Conservation (phyloP, 2,329 filamentous ascomycete species). For the Microcera coccophila region DNA sequence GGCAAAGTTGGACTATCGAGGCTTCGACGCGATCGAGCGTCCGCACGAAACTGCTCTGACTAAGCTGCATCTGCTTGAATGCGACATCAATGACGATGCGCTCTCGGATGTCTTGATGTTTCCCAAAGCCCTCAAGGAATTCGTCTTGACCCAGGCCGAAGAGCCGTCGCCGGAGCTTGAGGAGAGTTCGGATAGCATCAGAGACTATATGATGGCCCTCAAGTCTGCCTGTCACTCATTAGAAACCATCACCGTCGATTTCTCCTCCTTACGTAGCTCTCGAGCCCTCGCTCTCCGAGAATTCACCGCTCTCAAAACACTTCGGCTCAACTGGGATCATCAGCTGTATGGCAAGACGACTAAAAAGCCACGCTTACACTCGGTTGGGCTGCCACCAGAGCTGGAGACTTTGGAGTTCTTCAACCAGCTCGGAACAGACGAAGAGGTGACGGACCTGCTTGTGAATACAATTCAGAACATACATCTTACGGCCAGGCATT, state of each 20-base stretch:
- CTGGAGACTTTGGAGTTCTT: too few species aligned
- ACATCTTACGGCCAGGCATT: too few species aligned
- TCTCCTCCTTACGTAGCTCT: constrained; percentile 37
- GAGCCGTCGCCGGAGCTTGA: constrained; percentile 41
- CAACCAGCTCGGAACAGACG: too few species aligned
- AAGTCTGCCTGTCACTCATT: constrained; percentile 39
- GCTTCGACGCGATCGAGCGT: constrained; percentile 46
- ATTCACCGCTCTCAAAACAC: too few species aligned
- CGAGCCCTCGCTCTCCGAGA: too few species aligned
- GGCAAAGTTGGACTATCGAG: constrained; percentile 44
- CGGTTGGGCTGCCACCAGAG: too few species aligned
- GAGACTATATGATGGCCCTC: constrained; percentile 45
- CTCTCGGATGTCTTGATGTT: constrained; percentile 39
- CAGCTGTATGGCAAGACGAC: too few species aligned
- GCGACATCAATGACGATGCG: constrained; percentile 46
- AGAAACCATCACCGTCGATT: constrained; percentile 44
- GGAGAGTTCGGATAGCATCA: constrained; percentile 45
- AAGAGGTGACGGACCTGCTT: too few species aligned
- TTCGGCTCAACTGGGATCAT: too few species aligned
- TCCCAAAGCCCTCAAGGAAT: constrained; percentile 42
- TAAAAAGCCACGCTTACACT: too few species aligned
- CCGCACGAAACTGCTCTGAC: constrained; percentile 44
- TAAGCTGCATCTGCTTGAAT: constrained; percentile 45
- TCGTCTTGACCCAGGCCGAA: constrained; percentile 44
- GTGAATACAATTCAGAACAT: too few species aligned